Base-by-base conservation (phyloP, 192 early-diverging fungal genomes). In the Allomyces arbusculus region DNA sequence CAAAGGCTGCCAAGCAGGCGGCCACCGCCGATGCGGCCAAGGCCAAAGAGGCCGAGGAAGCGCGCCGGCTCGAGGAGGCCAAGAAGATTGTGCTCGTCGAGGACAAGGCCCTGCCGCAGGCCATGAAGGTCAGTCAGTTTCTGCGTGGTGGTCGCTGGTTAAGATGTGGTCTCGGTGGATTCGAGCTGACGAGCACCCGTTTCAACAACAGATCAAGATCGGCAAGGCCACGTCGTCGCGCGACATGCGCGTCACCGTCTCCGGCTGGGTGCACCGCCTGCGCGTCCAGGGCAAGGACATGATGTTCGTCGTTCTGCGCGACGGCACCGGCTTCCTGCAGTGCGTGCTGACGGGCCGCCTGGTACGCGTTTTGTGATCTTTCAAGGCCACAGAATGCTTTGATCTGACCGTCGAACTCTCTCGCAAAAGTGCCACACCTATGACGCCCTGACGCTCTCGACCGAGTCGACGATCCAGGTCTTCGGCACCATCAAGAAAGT, bases 201-300 rank as follows among this genome's bases (percentile, higher is more conserved):
- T 40, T 8, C 33, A 40, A 40, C 44, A 63, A 24, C 67, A 82
- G 86, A 92, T 94, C 79, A 87, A 87, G 70, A 86, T 95, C 67
- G 68, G 77, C 66, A 72, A 92, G 40, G 70, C 78, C 23, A 72
- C 78, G 28, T 74, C 75, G 58, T 75, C 80, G 74, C 86, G 91
- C 66, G 85, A 81, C 62, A 79, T 75, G 67, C 86, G 94, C 62
- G 88, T 97, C 70, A 83, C 80, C 72, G 81, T 99, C 4, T 84
- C 80, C 23, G 95, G 94, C 44, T 99, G 96, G 96, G 92, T 97
- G 65, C 91, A 94, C 80, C 85, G 91, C 28, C 78, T 88, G 69
- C 89, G 96, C 65, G 87, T 88, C 44, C 96, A 99, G 77, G 95
- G 95, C 65, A 93, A 91, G 75, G 89, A 94, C 78, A 88, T 99